Conservation (phyloP, 2,329 filamentous ascomycete genomes). For the Calonectria pauciramosa region DNA sequence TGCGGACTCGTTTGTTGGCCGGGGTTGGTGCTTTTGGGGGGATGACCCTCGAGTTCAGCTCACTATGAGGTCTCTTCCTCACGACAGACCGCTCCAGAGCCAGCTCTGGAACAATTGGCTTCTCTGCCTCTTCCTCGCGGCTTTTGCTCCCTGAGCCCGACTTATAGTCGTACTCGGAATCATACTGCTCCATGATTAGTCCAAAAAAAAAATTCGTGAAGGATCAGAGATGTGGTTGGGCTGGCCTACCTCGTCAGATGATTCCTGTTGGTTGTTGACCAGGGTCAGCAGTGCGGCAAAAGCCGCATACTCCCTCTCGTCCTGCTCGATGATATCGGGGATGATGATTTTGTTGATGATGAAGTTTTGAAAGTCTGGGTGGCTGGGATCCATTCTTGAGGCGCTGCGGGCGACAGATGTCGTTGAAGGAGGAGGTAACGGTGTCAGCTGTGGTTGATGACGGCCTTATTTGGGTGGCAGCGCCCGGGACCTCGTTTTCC, state of each 20-base stretch:
- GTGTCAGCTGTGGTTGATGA: conserved; percentile 14
- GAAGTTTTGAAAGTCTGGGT: conserved; percentile 15
- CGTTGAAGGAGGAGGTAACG: neutral
- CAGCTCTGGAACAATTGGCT: neutral
- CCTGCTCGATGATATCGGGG: conserved; percentile 22
- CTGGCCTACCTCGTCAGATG: conserved; percentile 33
- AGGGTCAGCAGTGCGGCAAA: conserved; percentile 29
- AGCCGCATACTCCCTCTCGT: conserved; percentile 18
- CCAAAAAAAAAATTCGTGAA: neutral
- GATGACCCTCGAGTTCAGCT: conserved; percentile 18
- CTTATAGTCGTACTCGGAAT: conserved; percentile 35
- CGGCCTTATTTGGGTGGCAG: conserved; percentile 9
- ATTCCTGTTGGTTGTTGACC: conserved; percentile 10
- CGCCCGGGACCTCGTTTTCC: neutral
- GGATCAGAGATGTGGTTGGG: neutral
- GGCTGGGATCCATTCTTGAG: neutral
- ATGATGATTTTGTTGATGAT: conserved; percentile 29
- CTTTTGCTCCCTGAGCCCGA: conserved; percentile 14
- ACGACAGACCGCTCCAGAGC: neutral
- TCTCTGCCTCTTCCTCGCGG: conserved; percentile 18
- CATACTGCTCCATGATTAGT: conserved; percentile 34
- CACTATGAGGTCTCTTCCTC: conserved; percentile 31
- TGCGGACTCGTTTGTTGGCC: conserved; percentile 32
- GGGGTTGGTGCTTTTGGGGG: conserved; percentile 21
- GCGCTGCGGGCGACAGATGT: neutral